phyloP scores from a whole-genome alignment of 345 rosid species.

The Nasturtium officinale region DNA sequence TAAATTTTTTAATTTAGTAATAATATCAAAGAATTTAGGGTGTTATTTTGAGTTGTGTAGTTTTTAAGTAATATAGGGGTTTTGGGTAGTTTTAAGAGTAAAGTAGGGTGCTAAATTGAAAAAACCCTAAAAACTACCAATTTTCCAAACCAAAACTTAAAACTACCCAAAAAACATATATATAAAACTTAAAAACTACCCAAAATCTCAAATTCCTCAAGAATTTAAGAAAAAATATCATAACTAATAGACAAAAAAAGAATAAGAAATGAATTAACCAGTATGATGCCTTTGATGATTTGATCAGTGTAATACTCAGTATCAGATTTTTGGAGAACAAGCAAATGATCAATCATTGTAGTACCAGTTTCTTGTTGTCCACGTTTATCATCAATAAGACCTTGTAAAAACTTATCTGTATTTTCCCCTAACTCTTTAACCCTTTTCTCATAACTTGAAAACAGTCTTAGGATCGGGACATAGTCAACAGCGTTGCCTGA shows the following conservation, averaged over 20 bases:
- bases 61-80: no score
- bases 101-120: no score
- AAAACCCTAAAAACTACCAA: no score
- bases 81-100: no score
- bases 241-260: neutral
- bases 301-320: constrained; percentile 57
- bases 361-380: constrained; percentile 34
- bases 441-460: constrained; percentile 41
- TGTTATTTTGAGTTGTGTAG: no score
- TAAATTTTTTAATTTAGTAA: neutral
- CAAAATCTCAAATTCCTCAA: no score
- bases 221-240: neutral
- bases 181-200: no score
- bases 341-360: constrained; percentile 68
- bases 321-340: constrained; percentile 53
- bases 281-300: constrained; percentile 61
- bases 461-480: constrained; percentile 44
- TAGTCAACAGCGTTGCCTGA: constrained; percentile 42
- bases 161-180: no score
- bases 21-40: no score
- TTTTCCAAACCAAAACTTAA: no score
- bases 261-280: constrained; percentile 26
- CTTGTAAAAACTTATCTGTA: constrained; percentile 45
- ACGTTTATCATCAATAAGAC: constrained; percentile 54
- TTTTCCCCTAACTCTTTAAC: constrained; percentile 31